phyloP scores from a whole-genome alignment of 108 stramenopile species.

The Epipyxis sp. region DNA sequence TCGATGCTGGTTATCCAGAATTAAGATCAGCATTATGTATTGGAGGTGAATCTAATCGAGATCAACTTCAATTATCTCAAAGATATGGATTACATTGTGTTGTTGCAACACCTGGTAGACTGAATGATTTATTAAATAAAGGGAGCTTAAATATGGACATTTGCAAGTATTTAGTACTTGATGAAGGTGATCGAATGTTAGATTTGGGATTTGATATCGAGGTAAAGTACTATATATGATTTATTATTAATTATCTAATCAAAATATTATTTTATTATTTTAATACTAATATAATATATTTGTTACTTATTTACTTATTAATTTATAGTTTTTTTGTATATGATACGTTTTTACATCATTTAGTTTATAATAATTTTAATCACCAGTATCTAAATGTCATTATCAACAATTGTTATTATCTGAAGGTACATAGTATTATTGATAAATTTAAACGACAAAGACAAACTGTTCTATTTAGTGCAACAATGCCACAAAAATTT shows the following conservation, averaged over 20 bases:
- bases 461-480: conserved; percentile 91
- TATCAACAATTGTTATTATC: no score
- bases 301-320: no score
- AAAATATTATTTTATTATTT: no score
- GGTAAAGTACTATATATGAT: no score
- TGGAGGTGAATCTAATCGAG: conserved; percentile 84
- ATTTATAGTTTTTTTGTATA: no score
- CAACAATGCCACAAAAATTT: conserved; percentile 98
- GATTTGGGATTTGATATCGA: conserved; percentile 97
- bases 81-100: conserved; percentile 80
- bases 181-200: conserved; percentile 98
- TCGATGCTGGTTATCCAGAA: conserved; percentile 60
- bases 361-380: no score
- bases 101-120: conserved; percentile 90
- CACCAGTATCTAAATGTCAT: no score
- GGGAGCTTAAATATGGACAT: conserved; percentile 73
- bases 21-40: conserved; percentile 81
- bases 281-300: no score
- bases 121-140: conserved; percentile 82
- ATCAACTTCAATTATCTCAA: conserved; percentile 71
- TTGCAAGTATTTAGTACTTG: conserved; percentile 87
- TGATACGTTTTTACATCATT: no score
- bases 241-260: conserved; percentile 43
- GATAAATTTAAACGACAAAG: conserved; percentile 92
- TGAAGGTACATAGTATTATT: conserved; percentile 83